These are phyloP conservation scores for Zasmidium cellare DNA, from an alignment of 2,329 filamentous ascomycete species.

Conservation along the genomic window DNA sequence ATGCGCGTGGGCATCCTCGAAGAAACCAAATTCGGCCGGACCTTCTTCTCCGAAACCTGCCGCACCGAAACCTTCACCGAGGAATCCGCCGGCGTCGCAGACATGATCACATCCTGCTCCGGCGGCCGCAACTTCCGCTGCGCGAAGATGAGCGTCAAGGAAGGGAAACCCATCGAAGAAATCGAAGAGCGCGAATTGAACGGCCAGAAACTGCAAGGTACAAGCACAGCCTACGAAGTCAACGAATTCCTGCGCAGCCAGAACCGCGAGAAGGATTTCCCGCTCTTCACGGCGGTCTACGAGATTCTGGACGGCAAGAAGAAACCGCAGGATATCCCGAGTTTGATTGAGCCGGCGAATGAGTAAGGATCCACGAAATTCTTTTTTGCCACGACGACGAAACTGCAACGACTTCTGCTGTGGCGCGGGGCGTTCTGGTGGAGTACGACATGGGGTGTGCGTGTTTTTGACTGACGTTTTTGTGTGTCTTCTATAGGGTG, in stretches of 20 bases:
- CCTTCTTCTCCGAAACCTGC: slow-evolving; percentile 84
- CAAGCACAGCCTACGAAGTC: slow-evolving; percentile 86
- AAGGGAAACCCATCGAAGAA: slow-evolving; percentile 77
- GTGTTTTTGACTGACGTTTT: slow-evolving; percentile 10
- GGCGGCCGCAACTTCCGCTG: slow-evolving; percentile 93
- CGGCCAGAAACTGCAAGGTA: slow-evolving; percentile 95
- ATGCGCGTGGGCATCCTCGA: slow-evolving; percentile 96
- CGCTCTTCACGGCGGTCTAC: slow-evolving; percentile 87
- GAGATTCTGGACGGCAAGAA: slow-evolving; percentile 74
- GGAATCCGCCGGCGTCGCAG: slow-evolving; percentile 90
- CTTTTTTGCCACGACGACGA: background rate
- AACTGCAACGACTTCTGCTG: background rate
- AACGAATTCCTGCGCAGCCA: slow-evolving; percentile 81
- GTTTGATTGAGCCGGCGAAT: slow-evolving; percentile 48
- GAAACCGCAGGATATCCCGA: slow-evolving; percentile 77
- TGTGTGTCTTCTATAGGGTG: background rate
- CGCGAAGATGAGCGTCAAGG: slow-evolving; percentile 81
- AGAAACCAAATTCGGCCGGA: slow-evolving; percentile 93
- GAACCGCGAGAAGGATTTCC: slow-evolving; percentile 79
- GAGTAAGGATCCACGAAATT: slow-evolving; percentile 14
- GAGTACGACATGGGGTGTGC: too few relatives aligned
- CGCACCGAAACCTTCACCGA: slow-evolving; percentile 90
- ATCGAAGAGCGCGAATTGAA: slow-evolving; percentile 89
- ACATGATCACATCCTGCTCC: slow-evolving; percentile 90
- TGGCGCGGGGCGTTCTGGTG: background rate